Evolutionary conservation across 345 rosid genomes (phyloP), one percentile per base, ranked within the genome.

Genomic region (Mangifera indica): DNA sequence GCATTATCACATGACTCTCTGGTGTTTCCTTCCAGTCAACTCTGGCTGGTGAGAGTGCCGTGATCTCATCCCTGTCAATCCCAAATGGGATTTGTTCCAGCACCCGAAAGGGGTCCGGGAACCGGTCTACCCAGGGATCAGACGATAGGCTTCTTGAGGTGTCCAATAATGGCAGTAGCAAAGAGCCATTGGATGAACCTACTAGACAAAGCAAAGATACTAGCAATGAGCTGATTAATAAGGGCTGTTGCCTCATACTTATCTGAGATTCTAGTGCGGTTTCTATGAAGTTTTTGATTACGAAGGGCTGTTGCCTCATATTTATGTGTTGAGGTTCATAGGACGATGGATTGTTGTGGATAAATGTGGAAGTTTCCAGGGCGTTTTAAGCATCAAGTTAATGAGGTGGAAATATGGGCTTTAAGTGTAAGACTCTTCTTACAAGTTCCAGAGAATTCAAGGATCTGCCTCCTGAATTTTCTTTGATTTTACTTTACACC

Each of bases 21-120:
- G 85, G 82, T 1, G 95, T 93, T 74, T 93, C 98, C 66, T 91
- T 91, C 98, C 98, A 89, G 85, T 93, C 97, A 7, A 89, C 98
- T 69, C 86, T 83, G 0, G 89, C 85, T 0, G 85, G 89, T 1
- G 87, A 79, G 4, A 79, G 74, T 11, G 80, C 80, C 78, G 78
- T n/a, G 20, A 62, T 74, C 26, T 82, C 84, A 10, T 83, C 94
- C 29, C 81, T 81, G 46, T 87, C 88, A 0, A 84, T 57, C 22
- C 78, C 88, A 7, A 86, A 69, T 10, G 98, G 97, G 29, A 82
- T 78, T 40, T 89, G 87, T 61, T 91, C 98, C 21, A 91, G 79
- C 42, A 91, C 71, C 18, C 84, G 81, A 58, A 88, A 89, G 0
- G 96, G 97, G 77, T 91, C 94, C 0, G 84, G 53, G 9, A 81